Percentiles rank a stretch among this genome's conserved stretches.
These are phyloP conservation scores for Withania somnifera DNA, from an alignment of 305 asterid species.

Conservation along the genomic window DNA sequence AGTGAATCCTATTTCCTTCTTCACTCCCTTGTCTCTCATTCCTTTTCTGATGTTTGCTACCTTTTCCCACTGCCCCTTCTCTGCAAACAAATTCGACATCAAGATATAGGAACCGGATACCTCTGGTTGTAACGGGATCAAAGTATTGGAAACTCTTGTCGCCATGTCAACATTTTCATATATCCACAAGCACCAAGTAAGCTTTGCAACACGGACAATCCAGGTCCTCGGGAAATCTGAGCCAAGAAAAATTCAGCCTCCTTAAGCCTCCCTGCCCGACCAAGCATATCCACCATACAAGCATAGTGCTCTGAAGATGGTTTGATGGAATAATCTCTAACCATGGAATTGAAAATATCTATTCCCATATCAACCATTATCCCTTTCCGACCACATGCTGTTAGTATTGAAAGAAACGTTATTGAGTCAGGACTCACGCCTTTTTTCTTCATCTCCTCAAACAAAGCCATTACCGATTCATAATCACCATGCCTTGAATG, in stretches of 20 bases:
- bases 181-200: constrained; percentile 61
- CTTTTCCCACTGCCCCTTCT: constrained; percentile 81
- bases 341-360: constrained; percentile 55
- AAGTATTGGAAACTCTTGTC: constrained; percentile 32
- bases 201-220: constrained; percentile 68
- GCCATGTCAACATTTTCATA: constrained; percentile 71
- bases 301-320: constrained; percentile 62
- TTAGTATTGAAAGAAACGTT: constrained; percentile 66
- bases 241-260: constrained; percentile 57
- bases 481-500: constrained; percentile 71
- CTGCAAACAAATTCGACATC: constrained; percentile 85
- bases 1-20: constrained; percentile 70
- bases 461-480: constrained; percentile 54
- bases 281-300: constrained; percentile 82
- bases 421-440: constrained; percentile 60
- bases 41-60: constrained; percentile 58
- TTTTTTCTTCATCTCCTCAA: constrained; percentile 44
- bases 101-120: constrained; percentile 67
- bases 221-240: constrained; percentile 67
- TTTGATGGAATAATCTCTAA: constrained; percentile 30
- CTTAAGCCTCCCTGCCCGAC: constrained; percentile 60
- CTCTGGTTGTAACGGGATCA: constrained; percentile 54
- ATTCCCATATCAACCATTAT: constrained; percentile 55
- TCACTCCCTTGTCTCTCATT: constrained; percentile 61
- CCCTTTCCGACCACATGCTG: constrained; percentile 72